Evolutionary conservation across 805 yeast genomes (phyloP).

Genomic region (Saccharomycopsis schoenii): DNA sequence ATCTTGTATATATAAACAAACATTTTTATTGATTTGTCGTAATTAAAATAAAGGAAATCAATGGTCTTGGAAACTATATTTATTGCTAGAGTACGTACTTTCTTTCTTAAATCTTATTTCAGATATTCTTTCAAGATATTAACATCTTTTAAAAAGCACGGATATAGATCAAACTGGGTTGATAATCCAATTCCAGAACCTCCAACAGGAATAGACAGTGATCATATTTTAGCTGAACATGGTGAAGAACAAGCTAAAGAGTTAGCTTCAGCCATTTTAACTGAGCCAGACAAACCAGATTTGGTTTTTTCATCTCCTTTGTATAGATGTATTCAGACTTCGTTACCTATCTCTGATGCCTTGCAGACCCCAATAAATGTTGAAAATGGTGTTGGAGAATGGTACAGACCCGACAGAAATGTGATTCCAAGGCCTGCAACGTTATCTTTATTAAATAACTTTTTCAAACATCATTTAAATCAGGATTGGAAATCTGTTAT

Average conservation of each 20-base stretch:
- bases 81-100: conserved; percentile 41
- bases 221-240: conserved; percentile 78
- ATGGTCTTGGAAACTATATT: conserved; percentile 52
- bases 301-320: conserved; percentile 75
- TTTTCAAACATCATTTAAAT: conserved; percentile 39
- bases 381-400: conserved; percentile 86
- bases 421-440: conserved; percentile 64
- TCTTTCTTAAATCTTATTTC: background rate
- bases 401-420: conserved; percentile 68
- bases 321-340: conserved; percentile 81
- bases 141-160: conserved; percentile 41
- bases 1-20: too few relatives aligned
- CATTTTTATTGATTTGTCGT: background rate
- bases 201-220: conserved; percentile 87
- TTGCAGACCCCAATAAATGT: conserved; percentile 50
- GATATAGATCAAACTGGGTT: conserved; percentile 64
- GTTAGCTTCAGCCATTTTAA: conserved; percentile 50
- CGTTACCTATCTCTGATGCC: conserved; percentile 53
- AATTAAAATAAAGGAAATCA: background rate
- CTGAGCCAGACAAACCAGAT: conserved; percentile 41
- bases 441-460: conserved; percentile 35
- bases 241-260: conserved; percentile 85
- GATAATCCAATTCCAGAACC: conserved; percentile 61
- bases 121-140: background rate
- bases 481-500: conserved; percentile 44